Percentiles rank a stretch among this genome's conserved stretches.
phyloP scores from a whole-genome alignment of 2,329 filamentous ascomycete genomes.

The Nemania sp. region DNA sequence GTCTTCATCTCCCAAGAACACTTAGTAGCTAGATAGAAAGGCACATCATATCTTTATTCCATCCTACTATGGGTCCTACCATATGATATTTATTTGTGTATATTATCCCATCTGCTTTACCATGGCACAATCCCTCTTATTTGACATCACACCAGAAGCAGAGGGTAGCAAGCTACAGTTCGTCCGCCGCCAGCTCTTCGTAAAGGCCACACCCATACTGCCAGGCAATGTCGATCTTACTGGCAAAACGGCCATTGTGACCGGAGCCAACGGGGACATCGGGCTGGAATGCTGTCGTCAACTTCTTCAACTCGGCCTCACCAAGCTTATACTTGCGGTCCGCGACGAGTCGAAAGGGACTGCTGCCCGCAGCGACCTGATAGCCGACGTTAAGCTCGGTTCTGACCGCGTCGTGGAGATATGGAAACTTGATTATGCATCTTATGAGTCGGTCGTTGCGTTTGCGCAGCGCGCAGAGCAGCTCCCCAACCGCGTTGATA shows the following conservation, averaged over 20 bases:
- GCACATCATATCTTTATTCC: no score
- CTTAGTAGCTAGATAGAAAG: no score
- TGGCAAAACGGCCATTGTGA: constrained; percentile 35
- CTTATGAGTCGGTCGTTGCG: background rate
- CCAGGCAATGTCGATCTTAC: background rate
- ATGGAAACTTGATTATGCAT: background rate
- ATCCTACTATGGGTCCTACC: no score
- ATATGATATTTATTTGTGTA: no score
- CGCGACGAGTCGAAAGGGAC: constrained; percentile 37
- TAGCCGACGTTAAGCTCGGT: background rate
- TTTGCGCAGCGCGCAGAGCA: background rate
- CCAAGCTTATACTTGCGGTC: constrained; percentile 41
- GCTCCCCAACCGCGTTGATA: background rate
- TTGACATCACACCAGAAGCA: constrained; percentile 20
- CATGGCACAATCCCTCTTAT: background rate
- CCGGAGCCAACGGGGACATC: constrained; percentile 41
- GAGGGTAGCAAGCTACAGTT: constrained; percentile 11
- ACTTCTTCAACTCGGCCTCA: constrained; percentile 36
- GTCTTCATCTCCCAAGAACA: no score
- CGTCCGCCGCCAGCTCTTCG: constrained; percentile 16
- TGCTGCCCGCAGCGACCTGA: background rate
- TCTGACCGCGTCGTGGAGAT: background rate
- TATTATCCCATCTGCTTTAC: no score
- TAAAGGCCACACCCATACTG: background rate
- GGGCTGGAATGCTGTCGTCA: constrained; percentile 41